Conservation (phyloP, 2,329 filamentous ascomycete species). For the Ophiostoma sp. region DNA sequence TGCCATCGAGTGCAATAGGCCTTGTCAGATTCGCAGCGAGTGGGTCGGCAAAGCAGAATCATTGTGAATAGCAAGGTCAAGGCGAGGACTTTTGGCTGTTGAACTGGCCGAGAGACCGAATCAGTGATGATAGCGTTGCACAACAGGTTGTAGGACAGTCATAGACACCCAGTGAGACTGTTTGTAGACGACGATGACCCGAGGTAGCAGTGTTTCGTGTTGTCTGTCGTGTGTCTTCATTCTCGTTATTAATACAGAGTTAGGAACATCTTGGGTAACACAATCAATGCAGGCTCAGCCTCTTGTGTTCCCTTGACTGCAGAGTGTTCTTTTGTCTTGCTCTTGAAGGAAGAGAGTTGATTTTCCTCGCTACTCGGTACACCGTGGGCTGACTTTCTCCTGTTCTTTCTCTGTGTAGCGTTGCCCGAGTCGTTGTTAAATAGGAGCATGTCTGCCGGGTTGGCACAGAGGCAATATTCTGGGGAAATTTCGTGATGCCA, state of each 20-base stretch:
- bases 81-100: not conserved
- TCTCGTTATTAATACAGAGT: not conserved
- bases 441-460: not conserved
- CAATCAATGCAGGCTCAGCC: constrained; percentile 15
- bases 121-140: not conserved
- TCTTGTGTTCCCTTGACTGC: not conserved
- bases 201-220: constrained; percentile 7
- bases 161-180: not conserved
- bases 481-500: not conserved
- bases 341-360: not conserved
- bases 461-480: not conserved
- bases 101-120: not conserved
- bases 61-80: too few species aligned
- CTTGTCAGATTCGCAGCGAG: not conserved
- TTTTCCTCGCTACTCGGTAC: not conserved
- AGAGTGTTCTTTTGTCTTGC: not conserved
- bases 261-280: not conserved
- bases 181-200: not conserved
- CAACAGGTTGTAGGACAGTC: not conserved
- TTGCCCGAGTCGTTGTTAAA: not conserved
- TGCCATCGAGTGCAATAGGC: not conserved
- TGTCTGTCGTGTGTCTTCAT: not conserved
- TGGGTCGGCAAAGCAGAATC: not conserved
- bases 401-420: not conserved
- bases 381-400: not conserved